A percentile compares a stretch with the other conserved stretches of the same genome.
Evolutionary conservation across 2,329 filamentous ascomycete species (phyloP).

Genomic region (Nigrograna mackinnonii): DNA sequence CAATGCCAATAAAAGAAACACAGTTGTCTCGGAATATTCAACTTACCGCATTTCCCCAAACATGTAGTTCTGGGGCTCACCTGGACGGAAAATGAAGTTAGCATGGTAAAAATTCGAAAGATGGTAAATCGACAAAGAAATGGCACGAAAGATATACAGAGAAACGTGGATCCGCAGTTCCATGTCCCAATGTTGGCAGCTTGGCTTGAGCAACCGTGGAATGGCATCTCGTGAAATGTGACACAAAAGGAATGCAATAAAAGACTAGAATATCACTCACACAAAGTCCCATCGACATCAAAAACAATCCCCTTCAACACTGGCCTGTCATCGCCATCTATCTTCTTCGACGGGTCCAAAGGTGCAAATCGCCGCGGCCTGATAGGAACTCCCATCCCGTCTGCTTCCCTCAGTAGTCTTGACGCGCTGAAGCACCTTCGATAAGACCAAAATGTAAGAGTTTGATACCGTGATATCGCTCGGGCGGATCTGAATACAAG

Average conservation of each 20-base stretch:
- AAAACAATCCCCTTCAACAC: constrained; percentile 70
- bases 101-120: constrained; percentile 1
- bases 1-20: no score
- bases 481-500: background rate
- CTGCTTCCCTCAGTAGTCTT: background rate
- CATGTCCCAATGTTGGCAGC: no score
- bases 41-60: constrained; percentile 79
- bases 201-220: no score
- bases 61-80: constrained; percentile 94
- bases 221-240: background rate
- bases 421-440: background rate
- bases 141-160: no score
- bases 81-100: constrained; percentile 41
- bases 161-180: no score
- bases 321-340: constrained; percentile 41
- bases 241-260: background rate
- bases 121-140: no score
- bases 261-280: constrained; percentile 61
- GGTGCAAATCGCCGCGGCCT: constrained; percentile 55
- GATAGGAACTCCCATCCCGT: constrained; percentile 17
- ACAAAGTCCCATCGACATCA: constrained; percentile 94
- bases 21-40: no score
- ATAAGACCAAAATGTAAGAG: background rate
- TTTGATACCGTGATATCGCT: background rate
- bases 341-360: constrained; percentile 39